Base-by-base conservation (phyloP, 1,284 basidiomycete species). In the Flammula alnicola region DNA sequence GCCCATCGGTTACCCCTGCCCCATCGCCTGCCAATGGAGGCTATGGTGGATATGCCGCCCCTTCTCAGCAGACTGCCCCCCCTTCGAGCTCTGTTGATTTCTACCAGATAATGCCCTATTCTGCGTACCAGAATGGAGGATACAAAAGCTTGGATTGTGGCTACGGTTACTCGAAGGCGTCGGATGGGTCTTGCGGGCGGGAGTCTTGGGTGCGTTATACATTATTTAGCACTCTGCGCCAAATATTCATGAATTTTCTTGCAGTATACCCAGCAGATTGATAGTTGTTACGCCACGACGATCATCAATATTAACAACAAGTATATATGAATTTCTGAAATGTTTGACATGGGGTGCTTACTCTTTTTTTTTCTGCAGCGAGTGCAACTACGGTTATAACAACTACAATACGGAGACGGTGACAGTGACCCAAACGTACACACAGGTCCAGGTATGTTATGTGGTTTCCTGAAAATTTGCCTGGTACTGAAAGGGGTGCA, bases 71-170 rank as follows among this genome's bases (percentile, higher is more conserved):
- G 56, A 78, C 76, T 6, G 56, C 67, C 17, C 68, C 77, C 9
- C 77, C 79, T 29, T 49, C 63, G 35, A 58, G 72, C 3, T 64
- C 69, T 36, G 60, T 56, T 26, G 63, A 77, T 55, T 72, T 75
- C 53, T 76, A 78, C 58, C 61, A 73, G 11, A 56, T 60, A 53
- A 81, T 82, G 81, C 77, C 80, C 17, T 86, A 86, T 58, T 73
- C 76, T 8, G 74, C 76, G 25, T 85, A 84, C 70, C 71, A 69
- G 66, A 60, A 62, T 31, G 84, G 84, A 47, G 85, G 84, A 27
- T 87, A 86, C 67, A 73, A 73, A 63, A 79, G 74, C 64, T 68
- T 87, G 66, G 67, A 77, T 55, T 88, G 85, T 63, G 84, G 84
- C 45, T 88, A 88, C 62, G 84, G 84, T 19, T 83, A 81, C 58